phyloP scores from a whole-genome alignment of 2,329 filamentous ascomycete species.

The Aspergillus nomiae region DNA sequence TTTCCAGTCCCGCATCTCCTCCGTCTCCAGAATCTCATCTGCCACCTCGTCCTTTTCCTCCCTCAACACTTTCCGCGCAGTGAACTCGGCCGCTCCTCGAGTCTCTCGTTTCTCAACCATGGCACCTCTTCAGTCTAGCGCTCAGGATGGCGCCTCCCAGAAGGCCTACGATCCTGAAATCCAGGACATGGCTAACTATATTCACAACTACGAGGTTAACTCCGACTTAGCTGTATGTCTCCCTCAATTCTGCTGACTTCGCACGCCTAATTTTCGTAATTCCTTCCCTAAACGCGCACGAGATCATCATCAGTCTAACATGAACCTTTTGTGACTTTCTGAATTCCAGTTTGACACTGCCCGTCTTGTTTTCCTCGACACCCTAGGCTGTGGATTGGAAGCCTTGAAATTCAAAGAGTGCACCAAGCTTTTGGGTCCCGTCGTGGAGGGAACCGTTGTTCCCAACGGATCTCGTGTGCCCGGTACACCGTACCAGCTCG shows the following conservation, averaged over 20 bases:
- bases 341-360: slow-evolving; percentile 75
- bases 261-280: not conserved
- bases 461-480: slow-evolving; percentile 90
- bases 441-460: slow-evolving; percentile 86
- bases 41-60: slow-evolving; percentile 34
- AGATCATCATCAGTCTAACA: not conserved
- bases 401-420: slow-evolving; percentile 95
- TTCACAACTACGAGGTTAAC: slow-evolving; percentile 86
- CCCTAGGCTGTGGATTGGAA: slow-evolving; percentile 93
- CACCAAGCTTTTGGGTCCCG: slow-evolving; percentile 87
- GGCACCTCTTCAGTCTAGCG: slow-evolving; percentile 41
- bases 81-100: slow-evolving; percentile 24
- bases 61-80: slow-evolving; percentile 27
- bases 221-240: slow-evolving; percentile 84
- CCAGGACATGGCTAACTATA: slow-evolving; percentile 90
- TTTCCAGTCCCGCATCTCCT: slow-evolving; percentile 51
- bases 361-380: slow-evolving; percentile 94
- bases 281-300: not conserved
- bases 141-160: slow-evolving; percentile 36
- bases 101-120: slow-evolving; percentile 46
- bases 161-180: slow-evolving; percentile 87
- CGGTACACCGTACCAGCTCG: slow-evolving; percentile 90
- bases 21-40: slow-evolving; percentile 36
- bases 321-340: not conserved
- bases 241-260: not conserved